phyloP scores from a whole-genome alignment of 2,329 filamentous ascomycete species.

The Fusarium nodosum region DNA sequence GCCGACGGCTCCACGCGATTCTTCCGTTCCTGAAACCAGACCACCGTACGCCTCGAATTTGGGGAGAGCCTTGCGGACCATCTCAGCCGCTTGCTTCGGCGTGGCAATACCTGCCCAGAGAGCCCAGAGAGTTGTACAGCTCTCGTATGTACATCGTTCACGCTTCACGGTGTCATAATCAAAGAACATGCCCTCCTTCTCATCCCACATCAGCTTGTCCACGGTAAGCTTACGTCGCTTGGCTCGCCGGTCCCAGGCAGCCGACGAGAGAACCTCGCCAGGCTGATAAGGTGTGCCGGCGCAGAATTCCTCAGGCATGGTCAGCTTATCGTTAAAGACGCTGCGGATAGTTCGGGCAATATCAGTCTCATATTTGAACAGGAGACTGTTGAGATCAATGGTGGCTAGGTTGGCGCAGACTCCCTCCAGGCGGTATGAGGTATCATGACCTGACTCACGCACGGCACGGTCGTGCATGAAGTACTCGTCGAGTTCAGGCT shows the following conservation, averaged over 20 bases:
- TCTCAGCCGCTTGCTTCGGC: conserved; percentile 84
- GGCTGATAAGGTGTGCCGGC: conserved; percentile 72
- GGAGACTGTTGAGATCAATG: conserved; percentile 91
- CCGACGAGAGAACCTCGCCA: conserved; percentile 82
- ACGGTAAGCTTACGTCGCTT: conserved; percentile 86
- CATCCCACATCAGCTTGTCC: conserved; percentile 95
- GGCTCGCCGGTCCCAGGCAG: conserved; percentile 90
- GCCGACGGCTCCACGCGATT: conserved; percentile 84
- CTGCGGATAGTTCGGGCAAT: conserved; percentile 88
- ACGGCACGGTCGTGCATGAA: conserved; percentile 97
- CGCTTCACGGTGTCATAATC: conserved; percentile 92
- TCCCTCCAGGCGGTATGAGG: conserved; percentile 90
- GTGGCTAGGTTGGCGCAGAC: conserved; percentile 91
- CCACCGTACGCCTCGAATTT: conserved; percentile 91
- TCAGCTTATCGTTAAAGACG: conserved; percentile 84
- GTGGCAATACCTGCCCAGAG: conserved; percentile 94
- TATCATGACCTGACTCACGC: conserved; percentile 96
- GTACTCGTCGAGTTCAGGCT: conserved; percentile 93
- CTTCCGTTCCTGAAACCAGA: conserved; percentile 88
- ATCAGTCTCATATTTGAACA: conserved; percentile 98
- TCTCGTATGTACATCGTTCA: conserved; percentile 86
- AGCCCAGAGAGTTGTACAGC: conserved; percentile 94
- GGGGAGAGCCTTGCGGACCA: conserved; percentile 86
- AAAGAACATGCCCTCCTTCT: conserved; percentile 94
- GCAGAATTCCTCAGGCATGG: conserved; percentile 87